Base-by-base conservation (phyloP, 148 eudicot species). In the Pharnaceum exiguum region DNA sequence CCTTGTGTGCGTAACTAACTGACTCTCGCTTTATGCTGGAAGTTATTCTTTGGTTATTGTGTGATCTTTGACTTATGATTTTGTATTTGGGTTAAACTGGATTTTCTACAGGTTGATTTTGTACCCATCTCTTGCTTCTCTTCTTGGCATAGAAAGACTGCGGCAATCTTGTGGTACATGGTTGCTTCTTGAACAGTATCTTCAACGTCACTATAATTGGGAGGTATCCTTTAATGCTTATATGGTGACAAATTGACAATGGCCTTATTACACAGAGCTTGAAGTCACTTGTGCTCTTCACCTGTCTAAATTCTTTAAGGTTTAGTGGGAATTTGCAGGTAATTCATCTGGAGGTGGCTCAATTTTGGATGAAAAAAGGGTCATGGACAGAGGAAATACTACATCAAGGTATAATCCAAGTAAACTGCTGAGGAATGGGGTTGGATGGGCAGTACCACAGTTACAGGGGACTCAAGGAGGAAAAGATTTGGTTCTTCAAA, bases 391-490 rank as follows among this genome's bases (percentile, higher is more conserved):
- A 57, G 77, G 67, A 79, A 78, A 68, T 57, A 71, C 74, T 55
- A 62, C 73, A 59, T 74, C 86, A 35, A 81, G 79, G 51, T 67
- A 71, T 58, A 73, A 59, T 54, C 82, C 90, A 51, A 82, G 85
- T 69, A 81, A 83, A 70, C 65, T 83, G 65, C 51, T 91, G 65
- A 84, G 85, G 70, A 77, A 85, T 71, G 96, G 94, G 51, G 80
- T 81, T 68, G 98, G 98, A 63, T 85, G 98, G 98, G 86, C 98
- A 51, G 73, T 74, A 70, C 94, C 98, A 28, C 96, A 91, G 72
- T 71, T 89, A 59, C 95, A 79, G 60, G 86, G 84, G 68, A 75
- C 60, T 56, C 79, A 53, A 68, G 52, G 71, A 39, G 66, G 63
- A 47, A 83, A 73, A 70, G 71, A 74, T 69, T 49, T 67, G 65